A percentile compares a stretch with the other conserved stretches of the same genome.
Conservation (phyloP, 2,329 filamentous ascomycete genomes). For the Pseudogymnoascus sp. region DNA sequence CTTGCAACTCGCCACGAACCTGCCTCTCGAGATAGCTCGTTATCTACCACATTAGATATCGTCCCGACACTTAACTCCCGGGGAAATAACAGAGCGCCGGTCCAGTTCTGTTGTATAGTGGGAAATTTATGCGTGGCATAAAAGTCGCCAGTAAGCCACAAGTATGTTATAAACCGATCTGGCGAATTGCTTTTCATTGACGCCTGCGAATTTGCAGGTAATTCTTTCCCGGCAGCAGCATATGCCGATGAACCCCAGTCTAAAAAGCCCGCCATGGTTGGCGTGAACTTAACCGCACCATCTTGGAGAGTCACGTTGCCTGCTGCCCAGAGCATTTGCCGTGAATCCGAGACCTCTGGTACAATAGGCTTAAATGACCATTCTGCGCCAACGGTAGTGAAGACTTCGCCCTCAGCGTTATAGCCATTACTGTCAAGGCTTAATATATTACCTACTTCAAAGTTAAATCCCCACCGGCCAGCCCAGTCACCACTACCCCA, state of each 20-base stretch:
- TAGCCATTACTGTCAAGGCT: slow-evolving; percentile 34
- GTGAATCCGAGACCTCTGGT: slow-evolving; percentile 32
- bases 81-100: slow-evolving; percentile 36
- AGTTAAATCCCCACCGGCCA: slow-evolving; percentile 38
- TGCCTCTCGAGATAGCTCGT: slow-evolving; percentile 32
- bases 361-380: slow-evolving; percentile 36
- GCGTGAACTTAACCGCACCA: slow-evolving; percentile 31
- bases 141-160: slow-evolving; percentile 39
- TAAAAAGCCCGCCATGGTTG: slow-evolving; percentile 35
- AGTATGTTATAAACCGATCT: slow-evolving; percentile 35
- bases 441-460: slow-evolving; percentile 39
- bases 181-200: slow-evolving; percentile 33
- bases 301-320: slow-evolving; percentile 29
- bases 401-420: slow-evolving; percentile 33
- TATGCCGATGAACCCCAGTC: slow-evolving; percentile 38
- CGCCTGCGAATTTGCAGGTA: slow-evolving; percentile 33
- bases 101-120: slow-evolving; percentile 38
- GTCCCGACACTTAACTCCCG: slow-evolving; percentile 36
- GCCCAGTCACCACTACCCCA: slow-evolving; percentile 32
- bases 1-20: slow-evolving; percentile 34
- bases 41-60: slow-evolving; percentile 35
- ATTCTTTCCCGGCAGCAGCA: slow-evolving; percentile 36
- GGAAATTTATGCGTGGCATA: slow-evolving; percentile 35
- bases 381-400: slow-evolving; percentile 37
- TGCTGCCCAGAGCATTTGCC: slow-evolving; percentile 37